Base-by-base conservation (phyloP, 2,329 filamentous ascomycete genomes). In the Monosporascus sp. region DNA sequence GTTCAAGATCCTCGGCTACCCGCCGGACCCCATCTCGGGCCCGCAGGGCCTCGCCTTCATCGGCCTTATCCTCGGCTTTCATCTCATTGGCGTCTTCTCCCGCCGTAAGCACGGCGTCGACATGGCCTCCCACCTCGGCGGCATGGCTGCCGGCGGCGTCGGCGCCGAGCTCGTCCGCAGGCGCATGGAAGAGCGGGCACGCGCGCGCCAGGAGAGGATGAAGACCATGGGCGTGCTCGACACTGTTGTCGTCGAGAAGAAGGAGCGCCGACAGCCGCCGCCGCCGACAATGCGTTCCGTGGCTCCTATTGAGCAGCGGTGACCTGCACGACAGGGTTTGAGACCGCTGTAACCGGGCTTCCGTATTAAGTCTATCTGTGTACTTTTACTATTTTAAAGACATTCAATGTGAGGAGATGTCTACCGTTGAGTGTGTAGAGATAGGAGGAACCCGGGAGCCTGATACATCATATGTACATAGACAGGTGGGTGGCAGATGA, bases 1-100 rank as follows among this genome's bases (percentile, higher is more conserved):
- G 38, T 81, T 85, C 69, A 78, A 75, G 64, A 65, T 85, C 50
- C 69, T 85, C 27, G 80, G 78, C 8, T 71, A 83, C 55, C 82
- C 82, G 14, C 74, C 79, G n/a, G 76, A 80, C 34, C 74, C 74
- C 11, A 72, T 71, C 61, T 69, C 69, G 31, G 81, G 77, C 25
- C 74, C 84, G 9, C 76, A 81, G 51, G 79, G 80, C 0, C 70
- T 83, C 14, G 74, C 74, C 2, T 77, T 83, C 58, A 65, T 85
- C 51, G 74, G 74, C n/a, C 57, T 80, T 49, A 63, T 80, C 18
- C 60, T 79, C 17, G 75, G 77, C 11, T 59, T 81, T 39, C 79
- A 83, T 60, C 59, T 83, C 24, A 69, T 77, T 18, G 74, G 69
- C 8, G 61, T 78, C 56, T 72, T 77, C 46, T 75, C 72, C 51